Evolutionary conservation across 441 rosid genomes (phyloP).

Genomic region (Gossypium davidsonii): DNA sequence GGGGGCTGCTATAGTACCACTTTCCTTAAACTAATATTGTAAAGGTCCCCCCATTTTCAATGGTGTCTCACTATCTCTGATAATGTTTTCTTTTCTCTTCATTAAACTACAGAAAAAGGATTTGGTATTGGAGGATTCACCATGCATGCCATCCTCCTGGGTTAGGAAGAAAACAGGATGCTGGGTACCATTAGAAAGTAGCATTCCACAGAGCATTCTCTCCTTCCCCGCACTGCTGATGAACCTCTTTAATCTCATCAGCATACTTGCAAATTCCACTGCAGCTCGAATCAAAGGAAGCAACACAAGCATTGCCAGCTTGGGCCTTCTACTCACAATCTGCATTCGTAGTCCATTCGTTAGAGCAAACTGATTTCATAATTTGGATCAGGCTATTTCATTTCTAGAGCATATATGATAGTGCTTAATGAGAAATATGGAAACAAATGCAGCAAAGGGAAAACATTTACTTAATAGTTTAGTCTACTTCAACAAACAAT

Average conservation of each 20-base stretch:
- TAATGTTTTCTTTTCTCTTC: slow-evolving; percentile 22
- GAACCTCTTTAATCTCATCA: slow-evolving; percentile 41
- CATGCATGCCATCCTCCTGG: slow-evolving; percentile 29
- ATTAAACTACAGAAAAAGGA: slow-evolving; percentile 8
- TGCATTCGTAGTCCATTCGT: background rate
- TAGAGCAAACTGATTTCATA: background rate
- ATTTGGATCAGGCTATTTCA: background rate
- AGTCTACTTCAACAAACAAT: background rate
- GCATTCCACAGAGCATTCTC: slow-evolving; percentile 39
- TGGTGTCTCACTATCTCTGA: slow-evolving; percentile 13
- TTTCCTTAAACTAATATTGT: slow-evolving; percentile 39
- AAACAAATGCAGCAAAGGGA: background rate
- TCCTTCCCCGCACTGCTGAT: slow-evolving; percentile 42
- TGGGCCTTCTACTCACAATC: slow-evolving; percentile 54
- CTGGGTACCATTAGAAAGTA: slow-evolving; percentile 21
- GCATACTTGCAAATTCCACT: slow-evolving; percentile 42
- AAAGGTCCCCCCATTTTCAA: slow-evolving; percentile 24
- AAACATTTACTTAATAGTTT: background rate
- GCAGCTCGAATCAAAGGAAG: slow-evolving; percentile 48
- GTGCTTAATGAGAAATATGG: background rate
- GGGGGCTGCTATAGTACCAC: slow-evolving; percentile 18
- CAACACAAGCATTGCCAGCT: slow-evolving; percentile 41
- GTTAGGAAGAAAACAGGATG: slow-evolving; percentile 24
- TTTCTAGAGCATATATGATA: background rate
- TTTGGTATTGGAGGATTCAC: slow-evolving; percentile 4